Percentiles rank a stretch among this genome's conserved stretches.
phyloP scores from a whole-genome alignment of 257 asterid species.

The Nicotiana paniculata region DNA sequence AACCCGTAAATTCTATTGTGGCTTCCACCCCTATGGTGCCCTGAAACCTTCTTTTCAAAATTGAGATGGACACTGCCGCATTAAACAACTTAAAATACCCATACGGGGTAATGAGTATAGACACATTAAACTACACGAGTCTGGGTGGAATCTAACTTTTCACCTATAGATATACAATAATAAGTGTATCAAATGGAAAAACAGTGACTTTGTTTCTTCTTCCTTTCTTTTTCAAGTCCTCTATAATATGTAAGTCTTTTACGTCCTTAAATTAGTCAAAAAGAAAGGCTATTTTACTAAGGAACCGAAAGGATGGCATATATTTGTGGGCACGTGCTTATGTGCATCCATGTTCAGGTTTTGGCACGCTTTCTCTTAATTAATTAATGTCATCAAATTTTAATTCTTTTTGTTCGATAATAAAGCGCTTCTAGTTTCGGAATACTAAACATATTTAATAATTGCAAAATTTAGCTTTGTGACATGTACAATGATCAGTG shows the following conservation, averaged over 20 bases:
- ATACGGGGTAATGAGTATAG: constrained; percentile 5
- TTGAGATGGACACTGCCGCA: neutral
- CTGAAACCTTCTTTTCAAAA: neutral
- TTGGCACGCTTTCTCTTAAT: neutral
- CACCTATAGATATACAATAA: neutral
- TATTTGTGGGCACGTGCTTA: constrained; percentile 5
- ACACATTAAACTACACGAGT: neutral
- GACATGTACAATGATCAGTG: neutral
- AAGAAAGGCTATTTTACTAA: neutral
- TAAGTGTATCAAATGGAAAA: constrained; percentile 2
- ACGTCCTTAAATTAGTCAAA: neutral
- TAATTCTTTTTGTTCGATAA: no score
- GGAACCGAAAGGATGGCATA: neutral
- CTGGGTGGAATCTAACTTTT: constrained; percentile 5
- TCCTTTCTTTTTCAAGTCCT: neutral
- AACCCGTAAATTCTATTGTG: no score
- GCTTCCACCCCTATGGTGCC: neutral
- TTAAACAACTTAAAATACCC: constrained; percentile 4
- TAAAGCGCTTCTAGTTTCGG: no score
- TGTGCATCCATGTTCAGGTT: constrained; percentile 1
- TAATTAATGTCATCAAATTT: no score
- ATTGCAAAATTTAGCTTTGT: neutral
- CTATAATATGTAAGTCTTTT: neutral
- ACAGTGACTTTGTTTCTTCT: neutral
- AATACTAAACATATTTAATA: neutral